Evolutionary conservation across 345 rosid species (phyloP).

Genomic region (Nephelium lappaceum): DNA sequence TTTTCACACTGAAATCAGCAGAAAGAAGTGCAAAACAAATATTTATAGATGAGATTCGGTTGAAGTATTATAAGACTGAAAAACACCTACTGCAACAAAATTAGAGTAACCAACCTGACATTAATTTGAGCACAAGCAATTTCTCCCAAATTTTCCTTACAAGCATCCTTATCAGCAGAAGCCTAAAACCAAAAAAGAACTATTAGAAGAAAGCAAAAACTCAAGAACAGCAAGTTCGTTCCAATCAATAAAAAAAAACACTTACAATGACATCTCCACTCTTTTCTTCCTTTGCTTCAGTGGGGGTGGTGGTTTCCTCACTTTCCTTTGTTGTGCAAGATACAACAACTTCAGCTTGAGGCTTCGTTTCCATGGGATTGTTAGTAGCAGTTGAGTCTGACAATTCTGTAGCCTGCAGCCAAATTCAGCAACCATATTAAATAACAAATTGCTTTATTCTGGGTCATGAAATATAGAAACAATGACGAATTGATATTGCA

Average conservation of each 20-base stretch:
- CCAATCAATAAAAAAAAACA: neutral
- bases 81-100: neutral
- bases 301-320: constrained; percentile 17
- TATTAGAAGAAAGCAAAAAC: constrained; percentile 21
- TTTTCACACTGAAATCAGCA: constrained; percentile 23
- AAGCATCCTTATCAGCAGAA: constrained; percentile 19
- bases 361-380: constrained; percentile 25
- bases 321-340: constrained; percentile 24
- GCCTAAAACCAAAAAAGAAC: constrained; percentile 29
- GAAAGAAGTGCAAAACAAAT: constrained; percentile 24
- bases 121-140: constrained; percentile 26
- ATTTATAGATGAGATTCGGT: neutral
- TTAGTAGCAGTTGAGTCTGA: constrained; percentile 30
- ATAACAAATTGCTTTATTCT: neutral
- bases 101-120: constrained; percentile 46
- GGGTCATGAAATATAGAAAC: neutral
- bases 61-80: neutral
- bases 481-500: constrained; percentile 7
- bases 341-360: constrained; percentile 19
- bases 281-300: constrained; percentile 25
- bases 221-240: neutral
- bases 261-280: constrained; percentile 23
- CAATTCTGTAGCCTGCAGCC: constrained; percentile 46
- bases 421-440: neutral
- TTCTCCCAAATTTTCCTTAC: constrained; percentile 19